These are phyloP conservation scores for Xylariaceae sp. DNA, from an alignment of 2,329 filamentous ascomycete species.

Conservation along the genomic window DNA sequence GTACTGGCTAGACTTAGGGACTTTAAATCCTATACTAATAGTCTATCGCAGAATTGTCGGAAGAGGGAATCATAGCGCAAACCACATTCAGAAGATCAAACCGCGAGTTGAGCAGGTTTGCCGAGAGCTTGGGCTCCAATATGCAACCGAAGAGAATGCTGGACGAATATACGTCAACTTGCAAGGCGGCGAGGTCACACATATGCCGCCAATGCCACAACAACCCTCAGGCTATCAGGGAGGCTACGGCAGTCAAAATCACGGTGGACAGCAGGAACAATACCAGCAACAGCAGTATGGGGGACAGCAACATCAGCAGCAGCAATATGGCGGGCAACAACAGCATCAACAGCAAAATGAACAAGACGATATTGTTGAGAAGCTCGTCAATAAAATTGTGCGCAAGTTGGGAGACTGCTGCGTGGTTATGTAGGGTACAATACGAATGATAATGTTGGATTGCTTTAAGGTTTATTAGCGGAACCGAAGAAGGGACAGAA, in stretches of 20 bases:
- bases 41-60: slow-evolving; percentile 66
- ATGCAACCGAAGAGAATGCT: slow-evolving; percentile 78
- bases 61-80: slow-evolving; percentile 81
- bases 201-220: slow-evolving; percentile 46
- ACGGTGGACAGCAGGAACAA: slow-evolving; percentile 30
- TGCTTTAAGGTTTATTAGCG: too few relatives aligned
- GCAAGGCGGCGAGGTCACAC: slow-evolving; percentile 61
- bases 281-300: slow-evolving; percentile 30
- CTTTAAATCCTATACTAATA: not conserved
- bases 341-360: slow-evolving; percentile 38
- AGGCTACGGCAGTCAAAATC: slow-evolving; percentile 29
- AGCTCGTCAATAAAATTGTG: slow-evolving; percentile 56
- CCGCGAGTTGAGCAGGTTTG: slow-evolving; percentile 90
- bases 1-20: slow-evolving; percentile 18
- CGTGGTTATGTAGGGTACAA: slow-evolving; percentile 61
- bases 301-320: slow-evolving; percentile 1
- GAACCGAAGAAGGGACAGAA: too few relatives aligned
- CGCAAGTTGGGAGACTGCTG: slow-evolving; percentile 67
- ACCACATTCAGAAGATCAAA: slow-evolving; percentile 89
- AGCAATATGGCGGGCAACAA: not conserved
- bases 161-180: slow-evolving; percentile 87
- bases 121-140: slow-evolving; percentile 75
- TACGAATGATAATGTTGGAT: too few relatives aligned
- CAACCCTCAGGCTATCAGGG: slow-evolving; percentile 32
- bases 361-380: slow-evolving; percentile 46